Conservation (phyloP, 2,329 filamentous ascomycete genomes). For the Monascus ruber region DNA sequence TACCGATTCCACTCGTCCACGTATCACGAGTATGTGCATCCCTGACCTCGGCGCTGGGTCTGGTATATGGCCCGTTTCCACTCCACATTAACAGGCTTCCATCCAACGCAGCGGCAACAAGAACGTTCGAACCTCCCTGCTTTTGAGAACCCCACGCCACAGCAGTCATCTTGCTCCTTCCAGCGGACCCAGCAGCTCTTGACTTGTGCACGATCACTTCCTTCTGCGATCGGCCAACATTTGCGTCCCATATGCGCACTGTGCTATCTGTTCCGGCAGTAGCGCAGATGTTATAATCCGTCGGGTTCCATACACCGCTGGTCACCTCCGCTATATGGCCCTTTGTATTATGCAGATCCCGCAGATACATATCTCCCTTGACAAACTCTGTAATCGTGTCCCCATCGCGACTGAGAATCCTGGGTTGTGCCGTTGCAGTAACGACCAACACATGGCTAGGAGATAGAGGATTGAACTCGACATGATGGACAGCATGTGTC, state of each 20-base stretch:
- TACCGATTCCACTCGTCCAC: slow-evolving; percentile 85
- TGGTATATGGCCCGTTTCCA: slow-evolving; percentile 72
- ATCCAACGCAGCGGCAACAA: slow-evolving; percentile 76
- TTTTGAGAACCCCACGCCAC: slow-evolving; percentile 71
- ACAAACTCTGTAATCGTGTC: slow-evolving; percentile 77
- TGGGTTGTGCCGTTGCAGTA: slow-evolving; percentile 79
- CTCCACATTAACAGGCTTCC: slow-evolving; percentile 86
- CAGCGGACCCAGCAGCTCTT: slow-evolving; percentile 72
- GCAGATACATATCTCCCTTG: slow-evolving; percentile 96
- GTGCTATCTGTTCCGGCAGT: slow-evolving; percentile 95
- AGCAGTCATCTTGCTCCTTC: slow-evolving; percentile 85
- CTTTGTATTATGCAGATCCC: slow-evolving; percentile 96
- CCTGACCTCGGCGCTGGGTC: slow-evolving; percentile 71
- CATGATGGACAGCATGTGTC: slow-evolving; percentile 76
- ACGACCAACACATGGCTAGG: slow-evolving; percentile 75
- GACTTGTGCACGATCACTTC: slow-evolving; percentile 96
- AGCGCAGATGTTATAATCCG: slow-evolving; percentile 70
- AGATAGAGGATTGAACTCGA: slow-evolving; percentile 73
- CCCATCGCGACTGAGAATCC: slow-evolving; percentile 80
- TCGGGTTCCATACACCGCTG: slow-evolving; percentile 81
- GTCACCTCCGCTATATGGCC: slow-evolving; percentile 90
- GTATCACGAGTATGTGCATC: slow-evolving; percentile 73
- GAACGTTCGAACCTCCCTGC: slow-evolving; percentile 65
- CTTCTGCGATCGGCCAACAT: slow-evolving; percentile 78
- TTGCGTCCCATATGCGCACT: slow-evolving; percentile 91